Evolutionary conservation across 2,329 filamentous ascomycete species (phyloP).

Genomic region (Colletotrichum cordylinicola): DNA sequence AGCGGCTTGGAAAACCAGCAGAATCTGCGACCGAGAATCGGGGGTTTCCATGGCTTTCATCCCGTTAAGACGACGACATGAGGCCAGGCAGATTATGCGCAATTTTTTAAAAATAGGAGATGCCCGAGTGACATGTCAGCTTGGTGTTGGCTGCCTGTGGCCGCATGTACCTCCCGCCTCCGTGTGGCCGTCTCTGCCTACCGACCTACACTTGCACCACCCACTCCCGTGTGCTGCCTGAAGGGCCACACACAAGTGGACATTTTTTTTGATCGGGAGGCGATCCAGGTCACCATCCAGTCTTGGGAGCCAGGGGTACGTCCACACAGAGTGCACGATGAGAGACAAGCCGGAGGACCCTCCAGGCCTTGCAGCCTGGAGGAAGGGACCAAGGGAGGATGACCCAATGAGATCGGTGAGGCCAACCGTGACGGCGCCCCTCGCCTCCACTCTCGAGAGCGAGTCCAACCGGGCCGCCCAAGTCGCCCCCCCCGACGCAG

Average conservation of each 20-base stretch:
- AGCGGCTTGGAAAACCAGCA: background rate
- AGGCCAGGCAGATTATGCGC: conserved; percentile 8
- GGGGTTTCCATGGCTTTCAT: conserved; percentile 15
- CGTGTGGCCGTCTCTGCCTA: background rate
- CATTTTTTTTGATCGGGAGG: background rate
- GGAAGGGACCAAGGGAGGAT: background rate
- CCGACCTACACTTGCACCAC: background rate
- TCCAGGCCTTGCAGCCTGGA: background rate
- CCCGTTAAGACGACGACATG: background rate
- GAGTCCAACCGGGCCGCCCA: background rate
- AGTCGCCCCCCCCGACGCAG: background rate
- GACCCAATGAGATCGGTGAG: background rate
- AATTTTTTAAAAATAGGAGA: conserved; percentile 4
- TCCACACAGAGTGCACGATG: background rate
- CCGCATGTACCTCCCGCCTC: background rate
- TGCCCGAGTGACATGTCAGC: background rate
- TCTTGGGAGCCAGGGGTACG: background rate
- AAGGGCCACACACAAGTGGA: background rate
- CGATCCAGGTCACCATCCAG: background rate
- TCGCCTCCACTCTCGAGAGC: background rate
- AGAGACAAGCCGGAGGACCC: background rate
- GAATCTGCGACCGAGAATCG: background rate
- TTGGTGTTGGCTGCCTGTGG: background rate
- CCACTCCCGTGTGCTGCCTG: background rate
- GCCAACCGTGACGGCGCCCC: background rate